Base-by-base conservation (phyloP, 2,329 filamentous ascomycete genomes). In the Aspergillus tanneri region DNA sequence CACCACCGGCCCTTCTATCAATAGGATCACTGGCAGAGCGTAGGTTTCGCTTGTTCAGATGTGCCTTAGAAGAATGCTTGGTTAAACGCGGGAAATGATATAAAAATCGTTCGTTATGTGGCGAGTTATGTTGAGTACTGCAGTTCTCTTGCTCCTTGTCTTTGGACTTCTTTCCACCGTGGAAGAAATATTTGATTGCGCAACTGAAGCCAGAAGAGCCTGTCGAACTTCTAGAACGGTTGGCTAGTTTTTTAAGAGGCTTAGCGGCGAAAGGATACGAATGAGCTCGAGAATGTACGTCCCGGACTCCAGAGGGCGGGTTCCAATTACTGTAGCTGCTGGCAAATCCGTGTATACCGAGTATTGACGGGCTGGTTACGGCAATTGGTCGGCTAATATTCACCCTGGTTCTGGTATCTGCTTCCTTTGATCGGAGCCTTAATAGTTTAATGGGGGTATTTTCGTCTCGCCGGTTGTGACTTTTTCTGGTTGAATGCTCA, bases 11-110 rank as follows among this genome's bases (percentile, higher is more conserved):
- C 12, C 40, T 38, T 8, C n/a, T 43, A 10, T 43, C 8, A 21
- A 36, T 11, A 14, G 40, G 46, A 16, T 48, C 46, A 8, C 46
- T 48, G 6, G 34, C 19, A 6, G 46, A 48, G 25, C 46, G 46
- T 12, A 30, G 32, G 10, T 48, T 48, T 12, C 18, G 34, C 34
- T 39, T 48, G n/a, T 14, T 46, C 19, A 46, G 14, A 11, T 36
- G 43, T 21, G 27, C 21, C 28, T 37, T 18, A 12, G 32, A 38
- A 24, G 42, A 18, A 4, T 19, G 25, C 19, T 43, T 48, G 5
- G 46, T 43, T 11, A 43, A 8, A n/a, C 21, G 32, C 11, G 23
- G 24, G 11, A 37, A 23, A 39, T 37, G 38, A 21, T 34, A 34
- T 4, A 32, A 22, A 23, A 34, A 19, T 9, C n/a, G 19, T 24